Evolutionary conservation across 805 yeast genomes (phyloP).

Genomic region (Kazachstania martiniae): DNA sequence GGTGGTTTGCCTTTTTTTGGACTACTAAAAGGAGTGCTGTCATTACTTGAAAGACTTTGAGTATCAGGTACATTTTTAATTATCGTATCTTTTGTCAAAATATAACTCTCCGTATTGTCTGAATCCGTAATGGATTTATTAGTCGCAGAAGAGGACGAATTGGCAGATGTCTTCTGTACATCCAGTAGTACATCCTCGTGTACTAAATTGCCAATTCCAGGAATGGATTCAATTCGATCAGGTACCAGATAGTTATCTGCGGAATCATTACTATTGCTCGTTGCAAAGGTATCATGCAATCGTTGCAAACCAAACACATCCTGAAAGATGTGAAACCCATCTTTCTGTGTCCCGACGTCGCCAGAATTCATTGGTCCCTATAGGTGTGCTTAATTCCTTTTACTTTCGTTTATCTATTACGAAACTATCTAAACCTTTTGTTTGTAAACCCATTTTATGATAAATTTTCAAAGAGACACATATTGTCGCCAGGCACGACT

Average conservation of each 20-base stretch:
- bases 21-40: slow-evolving; percentile 15
- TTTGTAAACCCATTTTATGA: no score
- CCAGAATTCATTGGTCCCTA: no score
- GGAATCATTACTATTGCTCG: no score
- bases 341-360: neutral
- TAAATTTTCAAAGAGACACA: no score
- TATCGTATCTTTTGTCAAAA: slow-evolving; percentile 12
- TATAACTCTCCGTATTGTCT: neutral
- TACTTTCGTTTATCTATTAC: no score
- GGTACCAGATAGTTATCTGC: slow-evolving; percentile 11
- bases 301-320: slow-evolving; percentile 23
- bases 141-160: no score
- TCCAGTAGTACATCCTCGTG: slow-evolving; percentile 10
- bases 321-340: slow-evolving; percentile 9
- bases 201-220: slow-evolving; percentile 11
- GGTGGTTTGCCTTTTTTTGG: slow-evolving; percentile 10
- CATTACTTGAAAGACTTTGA: slow-evolving; percentile 20
- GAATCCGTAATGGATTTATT: neutral
- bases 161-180: no score
- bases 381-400: no score
- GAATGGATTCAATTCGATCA: slow-evolving; percentile 16
- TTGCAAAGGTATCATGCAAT: slow-evolving; percentile 11
- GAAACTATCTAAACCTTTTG: no score
- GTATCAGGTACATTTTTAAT: slow-evolving; percentile 24
- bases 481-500: no score